phyloP scores from a whole-genome alignment of 108 stramenopile genomes.

The Poteriospumella lacustris region DNA sequence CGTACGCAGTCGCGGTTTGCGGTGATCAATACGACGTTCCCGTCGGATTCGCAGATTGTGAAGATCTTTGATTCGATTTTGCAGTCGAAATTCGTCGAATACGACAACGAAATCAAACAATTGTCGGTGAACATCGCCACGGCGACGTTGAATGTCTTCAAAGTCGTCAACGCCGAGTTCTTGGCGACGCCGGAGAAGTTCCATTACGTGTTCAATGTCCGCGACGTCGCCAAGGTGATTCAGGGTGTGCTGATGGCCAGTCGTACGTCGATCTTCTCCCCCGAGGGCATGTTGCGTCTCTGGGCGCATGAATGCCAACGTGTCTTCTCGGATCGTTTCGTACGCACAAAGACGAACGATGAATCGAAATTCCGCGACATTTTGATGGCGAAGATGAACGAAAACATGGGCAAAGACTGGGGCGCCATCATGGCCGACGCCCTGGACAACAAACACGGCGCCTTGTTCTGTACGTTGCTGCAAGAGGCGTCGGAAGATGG shows the following conservation, averaged over 20 bases:
- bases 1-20: constrained; percentile 57
- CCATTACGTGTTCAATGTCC: constrained; percentile 62
- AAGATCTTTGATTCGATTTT: constrained; percentile 60
- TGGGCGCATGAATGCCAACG: constrained; percentile 63
- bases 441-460: constrained; percentile 29
- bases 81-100: constrained; percentile 44
- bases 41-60: constrained; percentile 50
- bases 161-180: constrained; percentile 46
- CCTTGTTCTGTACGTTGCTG: constrained; percentile 42
- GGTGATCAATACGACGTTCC: constrained; percentile 52
- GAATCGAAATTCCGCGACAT: constrained; percentile 38
- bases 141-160: constrained; percentile 53
- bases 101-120: constrained; percentile 59
- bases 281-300: constrained; percentile 47
- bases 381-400: constrained; percentile 40
- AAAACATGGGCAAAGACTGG: constrained; percentile 38
- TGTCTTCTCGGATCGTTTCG: constrained; percentile 58
- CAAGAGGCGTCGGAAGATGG: constrained; percentile 19
- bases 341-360: constrained; percentile 43
- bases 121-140: constrained; percentile 40
- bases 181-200: constrained; percentile 57
- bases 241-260: constrained; percentile 53
- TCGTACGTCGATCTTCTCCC: constrained; percentile 33
- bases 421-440: constrained; percentile 34
- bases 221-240: constrained; percentile 58